Evolutionary conservation across 1,284 basidiomycete genomes (phyloP).

Genomic region (Naganishia cerealis): DNA sequence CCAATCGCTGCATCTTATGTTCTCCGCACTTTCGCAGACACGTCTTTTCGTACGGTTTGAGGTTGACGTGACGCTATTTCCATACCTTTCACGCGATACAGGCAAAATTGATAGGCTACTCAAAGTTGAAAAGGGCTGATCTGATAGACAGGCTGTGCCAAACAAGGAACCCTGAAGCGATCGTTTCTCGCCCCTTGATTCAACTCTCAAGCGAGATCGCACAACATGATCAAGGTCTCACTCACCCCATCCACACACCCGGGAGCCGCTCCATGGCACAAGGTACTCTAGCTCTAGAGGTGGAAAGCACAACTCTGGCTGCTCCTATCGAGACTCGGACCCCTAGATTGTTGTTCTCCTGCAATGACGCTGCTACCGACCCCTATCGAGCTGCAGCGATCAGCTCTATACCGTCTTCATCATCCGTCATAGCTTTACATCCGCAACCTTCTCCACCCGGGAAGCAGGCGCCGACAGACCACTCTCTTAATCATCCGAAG

Average conservation of each 20-base stretch:
- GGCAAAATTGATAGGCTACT: slow-evolving; percentile 1
- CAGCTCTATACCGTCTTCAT: no score
- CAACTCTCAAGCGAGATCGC: background rate
- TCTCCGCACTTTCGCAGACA: no score
- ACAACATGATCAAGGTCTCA: background rate
- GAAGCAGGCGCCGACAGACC: background rate
- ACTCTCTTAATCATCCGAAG: background rate
- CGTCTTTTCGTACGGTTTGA: no score
- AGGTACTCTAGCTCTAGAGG: background rate
- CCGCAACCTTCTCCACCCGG: no score
- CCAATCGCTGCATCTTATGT: background rate
- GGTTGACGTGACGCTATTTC: no score
- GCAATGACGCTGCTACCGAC: background rate
- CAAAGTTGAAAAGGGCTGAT: background rate
- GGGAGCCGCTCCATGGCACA: background rate
- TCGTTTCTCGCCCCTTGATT: background rate
- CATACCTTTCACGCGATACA: background rate
- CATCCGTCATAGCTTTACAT: no score
- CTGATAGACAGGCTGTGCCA: background rate
- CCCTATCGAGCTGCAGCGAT: background rate
- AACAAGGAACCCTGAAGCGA: background rate
- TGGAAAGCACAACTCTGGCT: background rate
- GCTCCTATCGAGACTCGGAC: background rate
- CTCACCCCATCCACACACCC: background rate
- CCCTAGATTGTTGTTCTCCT: background rate